A percentile compares a stretch with the other conserved stretches of the same genome.
Conservation (phyloP, 495 filamentous ascomycete species). For the Aspergillus ostianus region DNA sequence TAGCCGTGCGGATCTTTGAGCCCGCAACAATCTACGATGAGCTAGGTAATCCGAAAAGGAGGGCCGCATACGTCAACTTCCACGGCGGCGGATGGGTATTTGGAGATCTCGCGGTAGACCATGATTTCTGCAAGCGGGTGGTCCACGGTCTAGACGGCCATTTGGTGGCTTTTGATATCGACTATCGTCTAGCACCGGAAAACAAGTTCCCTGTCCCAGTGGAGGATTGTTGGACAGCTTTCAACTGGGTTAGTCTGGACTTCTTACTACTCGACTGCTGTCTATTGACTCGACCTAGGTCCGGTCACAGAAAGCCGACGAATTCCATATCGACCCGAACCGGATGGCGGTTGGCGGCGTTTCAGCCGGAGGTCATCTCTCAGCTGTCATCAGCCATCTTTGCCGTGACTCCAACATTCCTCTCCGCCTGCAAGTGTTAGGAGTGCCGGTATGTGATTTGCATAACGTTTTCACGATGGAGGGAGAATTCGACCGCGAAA, state of each 20-base stretch:
- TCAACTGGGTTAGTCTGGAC: constrained; percentile 37
- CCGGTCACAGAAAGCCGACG: constrained; percentile 28
- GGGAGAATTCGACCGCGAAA: constrained; percentile 33
- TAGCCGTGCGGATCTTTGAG: constrained; percentile 40
- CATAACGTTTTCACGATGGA: constrained; percentile 34
- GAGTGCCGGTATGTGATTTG: constrained; percentile 38
- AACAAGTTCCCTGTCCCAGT: constrained; percentile 34
- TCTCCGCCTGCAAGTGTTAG: constrained; percentile 34
- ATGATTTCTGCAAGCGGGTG: constrained; percentile 38
- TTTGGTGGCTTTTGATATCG: constrained; percentile 39
- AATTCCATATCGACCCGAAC: constrained; percentile 33
- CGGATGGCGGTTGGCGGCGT: constrained; percentile 34
- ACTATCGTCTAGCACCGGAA: constrained; percentile 40
- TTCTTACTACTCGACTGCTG: neutral
- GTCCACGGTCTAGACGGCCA: constrained; percentile 36
- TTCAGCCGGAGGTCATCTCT: constrained; percentile 42
- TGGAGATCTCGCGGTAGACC: constrained; percentile 32
- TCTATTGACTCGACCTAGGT: constrained; percentile 24
- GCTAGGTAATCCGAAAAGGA: constrained; percentile 29
- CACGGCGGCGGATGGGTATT: constrained; percentile 45
- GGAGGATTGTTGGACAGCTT: constrained; percentile 41
- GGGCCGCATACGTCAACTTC: constrained; percentile 40
- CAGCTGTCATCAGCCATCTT: constrained; percentile 36
- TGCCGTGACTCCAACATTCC: constrained; percentile 37
- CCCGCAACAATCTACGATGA: constrained; percentile 27